Percentiles rank a stretch among this genome's conserved stretches.
Conservation (phyloP, 2,329 filamentous ascomycete genomes). For the Byssochlamys sp. region DNA sequence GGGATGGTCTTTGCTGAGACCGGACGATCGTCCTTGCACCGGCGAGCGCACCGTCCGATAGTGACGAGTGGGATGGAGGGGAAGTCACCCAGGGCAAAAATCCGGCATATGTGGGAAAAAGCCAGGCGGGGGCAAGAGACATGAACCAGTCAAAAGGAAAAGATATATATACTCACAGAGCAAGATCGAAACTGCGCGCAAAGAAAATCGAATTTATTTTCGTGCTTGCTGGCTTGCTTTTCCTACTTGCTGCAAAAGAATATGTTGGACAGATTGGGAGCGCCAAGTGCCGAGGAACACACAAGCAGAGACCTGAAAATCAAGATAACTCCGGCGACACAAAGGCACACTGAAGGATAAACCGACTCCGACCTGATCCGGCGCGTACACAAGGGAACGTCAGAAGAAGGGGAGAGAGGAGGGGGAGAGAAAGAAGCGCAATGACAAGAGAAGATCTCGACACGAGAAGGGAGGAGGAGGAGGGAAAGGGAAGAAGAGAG, state of each 20-base stretch:
- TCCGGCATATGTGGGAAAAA: neutral
- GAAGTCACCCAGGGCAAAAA: neutral
- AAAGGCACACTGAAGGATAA: slow-evolving; percentile 16
- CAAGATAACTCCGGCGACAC: slow-evolving; percentile 19
- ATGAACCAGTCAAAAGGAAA: neutral
- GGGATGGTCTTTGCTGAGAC: neutral
- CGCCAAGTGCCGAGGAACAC: slow-evolving; percentile 13
- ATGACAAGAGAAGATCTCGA: slow-evolving; percentile 2
- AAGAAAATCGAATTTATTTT: neutral
- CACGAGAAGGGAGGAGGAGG: slow-evolving; percentile 9
- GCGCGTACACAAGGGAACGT: slow-evolving; percentile 15
- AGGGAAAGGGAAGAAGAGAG: slow-evolving; percentile 10
- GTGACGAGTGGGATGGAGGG: neutral
- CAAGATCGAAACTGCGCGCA: neutral
- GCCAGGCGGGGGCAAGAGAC: neutral
- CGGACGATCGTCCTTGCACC: neutral
- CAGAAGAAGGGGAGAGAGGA: slow-evolving; percentile 7
- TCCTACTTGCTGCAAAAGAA: slow-evolving; percentile 10
- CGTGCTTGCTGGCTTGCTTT: neutral
- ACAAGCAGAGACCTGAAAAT: slow-evolving; percentile 13
- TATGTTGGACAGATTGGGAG: slow-evolving; percentile 11
- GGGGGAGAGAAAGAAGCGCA: slow-evolving; percentile 5
- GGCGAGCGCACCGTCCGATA: neutral
- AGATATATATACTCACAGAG: slow-evolving; percentile 3
- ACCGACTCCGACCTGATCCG: slow-evolving; percentile 21